Percentiles rank a stretch among this genome's conserved stretches.
These are phyloP conservation scores for Bisporella sp. DNA, from an alignment of 2,329 filamentous ascomycete genomes.

Conservation along the genomic window DNA sequence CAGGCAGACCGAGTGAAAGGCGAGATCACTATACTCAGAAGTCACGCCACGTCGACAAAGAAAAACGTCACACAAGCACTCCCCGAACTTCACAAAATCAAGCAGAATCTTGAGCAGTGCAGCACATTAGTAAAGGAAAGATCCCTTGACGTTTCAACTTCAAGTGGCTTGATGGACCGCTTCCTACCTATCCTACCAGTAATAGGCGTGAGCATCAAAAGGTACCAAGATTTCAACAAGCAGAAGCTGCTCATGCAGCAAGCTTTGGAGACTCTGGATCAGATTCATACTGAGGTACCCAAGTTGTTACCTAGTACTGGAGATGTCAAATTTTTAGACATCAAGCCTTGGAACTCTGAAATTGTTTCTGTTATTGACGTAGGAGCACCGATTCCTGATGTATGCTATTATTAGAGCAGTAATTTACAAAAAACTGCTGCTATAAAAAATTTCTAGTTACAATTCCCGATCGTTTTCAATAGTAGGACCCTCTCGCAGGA, in stretches of 20 bases:
- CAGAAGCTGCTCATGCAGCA: background rate
- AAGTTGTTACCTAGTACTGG: background rate
- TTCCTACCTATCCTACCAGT: background rate
- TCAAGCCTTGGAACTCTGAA: background rate
- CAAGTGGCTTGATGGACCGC: background rate
- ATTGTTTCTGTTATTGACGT: background rate
- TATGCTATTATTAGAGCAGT: background rate
- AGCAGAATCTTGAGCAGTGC: background rate
- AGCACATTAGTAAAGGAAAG: background rate
- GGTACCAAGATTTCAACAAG: background rate
- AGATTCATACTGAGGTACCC: background rate
- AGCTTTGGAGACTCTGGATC: background rate
- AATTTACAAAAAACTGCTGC: background rate
- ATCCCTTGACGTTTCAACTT: background rate
- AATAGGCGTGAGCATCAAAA: background rate
- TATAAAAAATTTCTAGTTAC: too few species aligned
- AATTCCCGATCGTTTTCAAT: too few species aligned
- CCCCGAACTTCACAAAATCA: background rate
- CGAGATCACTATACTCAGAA: background rate
- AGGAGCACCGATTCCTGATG: background rate
- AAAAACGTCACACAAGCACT: background rate
- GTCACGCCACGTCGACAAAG: background rate
- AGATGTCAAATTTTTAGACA: background rate
- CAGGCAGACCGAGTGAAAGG: background rate
- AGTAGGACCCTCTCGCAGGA: too few species aligned